Conservation (phyloP, 2,329 filamentous ascomycete species). For the Cordyceps tenuipes region DNA sequence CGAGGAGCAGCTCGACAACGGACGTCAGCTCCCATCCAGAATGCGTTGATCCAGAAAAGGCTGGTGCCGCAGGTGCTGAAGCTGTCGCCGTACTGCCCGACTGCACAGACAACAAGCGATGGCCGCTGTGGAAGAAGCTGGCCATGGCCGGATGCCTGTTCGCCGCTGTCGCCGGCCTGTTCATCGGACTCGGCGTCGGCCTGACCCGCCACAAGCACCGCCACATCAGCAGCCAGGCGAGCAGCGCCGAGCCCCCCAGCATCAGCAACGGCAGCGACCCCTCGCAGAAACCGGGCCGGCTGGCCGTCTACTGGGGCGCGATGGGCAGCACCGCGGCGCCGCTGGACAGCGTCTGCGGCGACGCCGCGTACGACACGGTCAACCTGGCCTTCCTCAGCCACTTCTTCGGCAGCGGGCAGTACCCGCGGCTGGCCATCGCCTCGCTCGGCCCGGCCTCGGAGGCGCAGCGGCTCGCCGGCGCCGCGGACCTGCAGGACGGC, state of each 20-base stretch:
- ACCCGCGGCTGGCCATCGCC: constrained; percentile 3
- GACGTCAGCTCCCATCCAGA: not conserved
- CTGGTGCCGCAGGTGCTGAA: not conserved
- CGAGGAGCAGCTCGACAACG: not conserved
- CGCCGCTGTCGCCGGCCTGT: not conserved
- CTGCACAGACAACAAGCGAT: not conserved
- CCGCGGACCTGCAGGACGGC: constrained; percentile 16
- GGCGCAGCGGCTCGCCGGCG: constrained; percentile 15
- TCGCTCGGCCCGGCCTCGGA: not conserved
- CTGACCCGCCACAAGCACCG: not conserved
- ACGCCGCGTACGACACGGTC: constrained; percentile 16
- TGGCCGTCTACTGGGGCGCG: constrained; percentile 17
- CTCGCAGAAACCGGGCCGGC: constrained; percentile 3
- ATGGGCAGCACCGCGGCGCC: constrained; percentile 13
- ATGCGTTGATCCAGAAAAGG: not conserved
- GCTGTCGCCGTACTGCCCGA: not conserved
- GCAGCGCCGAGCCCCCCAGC: not conserved
- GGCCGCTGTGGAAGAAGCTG: not conserved
- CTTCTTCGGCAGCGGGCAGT: constrained; percentile 13
- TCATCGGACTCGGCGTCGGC: constrained; percentile 2
- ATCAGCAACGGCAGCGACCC: not conserved
- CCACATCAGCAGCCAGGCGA: not conserved
- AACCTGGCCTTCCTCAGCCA: constrained; percentile 17
- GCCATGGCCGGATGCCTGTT: not conserved
- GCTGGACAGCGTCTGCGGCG: constrained; percentile 15